A percentile compares a stretch with the other conserved stretches of the same genome.
These are phyloP conservation scores for Thermothielavioides terrestris DNA, from an alignment of 495 filamentous ascomycete genomes.

Conservation along the genomic window DNA sequence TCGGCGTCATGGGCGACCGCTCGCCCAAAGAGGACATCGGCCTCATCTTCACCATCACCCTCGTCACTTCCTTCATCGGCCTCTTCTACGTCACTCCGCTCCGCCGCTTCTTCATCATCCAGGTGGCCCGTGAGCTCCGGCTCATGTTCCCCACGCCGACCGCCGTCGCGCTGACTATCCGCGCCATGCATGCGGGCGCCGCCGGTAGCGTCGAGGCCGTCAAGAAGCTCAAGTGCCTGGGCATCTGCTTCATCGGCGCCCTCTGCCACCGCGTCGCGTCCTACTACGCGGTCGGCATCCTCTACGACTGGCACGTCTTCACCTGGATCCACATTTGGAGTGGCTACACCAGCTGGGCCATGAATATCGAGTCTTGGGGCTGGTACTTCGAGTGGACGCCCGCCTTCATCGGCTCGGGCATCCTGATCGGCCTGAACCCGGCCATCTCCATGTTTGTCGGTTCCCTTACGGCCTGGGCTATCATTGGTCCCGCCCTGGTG, in stretches of 20 bases:
- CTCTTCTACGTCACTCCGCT: slow-evolving; percentile 59
- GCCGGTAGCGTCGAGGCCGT: slow-evolving; percentile 46
- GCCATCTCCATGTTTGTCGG: slow-evolving; percentile 55
- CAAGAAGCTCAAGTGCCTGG: slow-evolving; percentile 50
- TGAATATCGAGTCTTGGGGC: slow-evolving; percentile 57
- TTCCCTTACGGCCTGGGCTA: slow-evolving; percentile 52
- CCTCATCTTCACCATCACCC: slow-evolving; percentile 51
- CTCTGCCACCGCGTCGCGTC: slow-evolving; percentile 49
- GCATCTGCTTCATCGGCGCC: slow-evolving; percentile 40
- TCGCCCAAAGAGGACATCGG: slow-evolving; percentile 49
- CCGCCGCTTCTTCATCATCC: slow-evolving; percentile 61
- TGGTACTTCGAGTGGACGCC: slow-evolving; percentile 59
- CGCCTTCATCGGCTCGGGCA: slow-evolving; percentile 58
- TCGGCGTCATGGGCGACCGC: slow-evolving; percentile 39
- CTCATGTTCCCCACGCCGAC: slow-evolving; percentile 58
- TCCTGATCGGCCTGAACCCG: slow-evolving; percentile 58
- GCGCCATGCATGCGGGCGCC: slow-evolving; percentile 52
- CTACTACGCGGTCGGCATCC: slow-evolving; percentile 52
- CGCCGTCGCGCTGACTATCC: slow-evolving; percentile 56
- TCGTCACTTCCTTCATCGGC: slow-evolving; percentile 58
- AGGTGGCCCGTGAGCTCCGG: slow-evolving; percentile 52
- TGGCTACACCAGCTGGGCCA: slow-evolving; percentile 44
- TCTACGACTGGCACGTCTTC: slow-evolving; percentile 61
- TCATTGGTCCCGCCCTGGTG: slow-evolving; percentile 56
- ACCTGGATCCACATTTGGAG: slow-evolving; percentile 58